Base-by-base conservation (phyloP, 2,329 filamentous ascomycete species). In the Amphichorda felina region DNA sequence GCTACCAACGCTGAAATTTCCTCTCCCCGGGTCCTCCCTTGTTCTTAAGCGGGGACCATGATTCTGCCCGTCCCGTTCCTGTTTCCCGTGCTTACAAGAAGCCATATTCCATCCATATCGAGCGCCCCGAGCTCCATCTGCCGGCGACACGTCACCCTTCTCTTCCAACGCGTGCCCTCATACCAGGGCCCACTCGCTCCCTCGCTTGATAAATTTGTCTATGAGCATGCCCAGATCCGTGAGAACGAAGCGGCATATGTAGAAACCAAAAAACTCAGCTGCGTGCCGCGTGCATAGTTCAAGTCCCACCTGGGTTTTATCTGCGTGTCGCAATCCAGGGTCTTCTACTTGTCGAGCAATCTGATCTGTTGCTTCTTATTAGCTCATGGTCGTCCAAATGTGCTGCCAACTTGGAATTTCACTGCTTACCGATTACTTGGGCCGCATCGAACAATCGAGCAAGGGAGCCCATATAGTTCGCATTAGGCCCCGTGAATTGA, bases 231-330 rank as follows among this genome's bases (percentile, higher is more conserved):
- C 72, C 41, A 98, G 63, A 56, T 98, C 91, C 4, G 78, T 70
- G 41, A 98, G 65, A n/a, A 88, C 87, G 54, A 98, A 98, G 14
- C 91, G 81, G 58, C 89, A 95, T 19, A 98, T 72, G 55, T 91
- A 96, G 58, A 98, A 95, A 13, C 82, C 88, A 55, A 98, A 98
- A 59, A 98, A 98, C 59, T 98, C 91, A 24, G 89, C 85, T 7
- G 89, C 91, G 56, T 95, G 89, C 28, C 89, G 76, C 25, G 87
- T 87, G 54, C 86, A 91, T 28, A 98, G 72, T 60, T 98, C 91
- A 24, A 98, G 73, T 8, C 91, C 91, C 36, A 98, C 88, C 53
- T 95, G 88, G 8, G 91, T 96, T 50, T 86, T 87, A 47, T 88
- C 89, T 14, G 86, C 87, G 58, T 91, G 85, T 46, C 84, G 83